Base-by-base conservation (phyloP, 495 filamentous ascomycete genomes). In the Talaromyces ruber region DNA sequence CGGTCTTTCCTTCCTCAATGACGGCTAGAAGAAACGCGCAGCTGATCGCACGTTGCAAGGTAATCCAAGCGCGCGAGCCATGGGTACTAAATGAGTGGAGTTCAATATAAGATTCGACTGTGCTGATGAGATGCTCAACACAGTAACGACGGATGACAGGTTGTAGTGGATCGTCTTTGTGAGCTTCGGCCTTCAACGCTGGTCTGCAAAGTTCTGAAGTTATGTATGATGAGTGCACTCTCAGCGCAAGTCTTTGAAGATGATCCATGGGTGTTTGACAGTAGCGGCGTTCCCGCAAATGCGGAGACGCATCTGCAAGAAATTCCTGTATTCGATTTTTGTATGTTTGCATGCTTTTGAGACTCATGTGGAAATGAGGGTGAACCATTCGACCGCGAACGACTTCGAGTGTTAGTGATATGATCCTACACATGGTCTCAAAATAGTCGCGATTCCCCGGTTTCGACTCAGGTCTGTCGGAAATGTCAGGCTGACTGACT, bases 191-290 rank as follows among this genome's bases (percentile, higher is more conserved):
- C 52, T 81, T 81, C 57, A 86, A 72, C 0, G 82, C 81, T 12
- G 80, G 77, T 8, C 83, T 79, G 64, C 82, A 85, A 30, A 86
- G 69, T 39, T 85, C 78, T 6, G 84, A 86, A 29, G 79, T 76
- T 56, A 83, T 79, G 67, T 85, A 86, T 1, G 81, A 84, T 2
- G 78, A 76, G 63, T 86, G 84, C 22, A 86, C 71, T 59, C 81
- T 80, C 56, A 86, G 63, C 26, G 79, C 79, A 58, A 78, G 82
- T 63, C 83, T 74, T 67, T 86, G 80, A 11, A 86, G 75, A 50
- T 82, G 79, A 24, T 86, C 74, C 7, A 74, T 76, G 12, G 78
- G 66, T 0, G 78, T 72, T n/a, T 54, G 68, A 63, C 83, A 86
- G 32, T 71, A 64, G 2, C 80, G 68, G 1, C 72, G 74, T 43